A percentile compares a stretch with the other conserved stretches of the same genome.
Evolutionary conservation across 768 basidiomycete species (phyloP).

Genomic region (Podaxis sp.): DNA sequence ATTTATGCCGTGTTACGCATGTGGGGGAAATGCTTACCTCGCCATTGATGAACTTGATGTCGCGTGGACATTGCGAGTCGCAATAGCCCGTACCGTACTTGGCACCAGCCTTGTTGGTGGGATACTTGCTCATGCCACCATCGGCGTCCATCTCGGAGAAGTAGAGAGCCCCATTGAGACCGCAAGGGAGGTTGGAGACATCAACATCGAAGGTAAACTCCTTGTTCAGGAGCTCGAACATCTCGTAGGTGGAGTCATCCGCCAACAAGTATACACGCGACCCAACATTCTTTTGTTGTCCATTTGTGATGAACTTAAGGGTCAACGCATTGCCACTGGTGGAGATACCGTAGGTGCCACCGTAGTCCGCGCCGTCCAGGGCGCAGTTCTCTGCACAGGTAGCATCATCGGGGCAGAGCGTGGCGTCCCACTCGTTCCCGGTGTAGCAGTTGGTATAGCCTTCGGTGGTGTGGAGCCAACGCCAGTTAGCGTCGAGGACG

Average conservation of each 20-base stretch:
- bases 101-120: conserved; percentile 24
- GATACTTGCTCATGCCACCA: conserved; percentile 20
- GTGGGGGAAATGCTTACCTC: conserved; percentile 11
- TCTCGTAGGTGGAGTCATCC: conserved; percentile 20
- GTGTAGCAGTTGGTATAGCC: conserved; percentile 33
- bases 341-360: conserved; percentile 28
- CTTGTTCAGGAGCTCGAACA: conserved; percentile 25
- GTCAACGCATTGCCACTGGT: conserved; percentile 37
- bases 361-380: conserved; percentile 35
- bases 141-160: conserved; percentile 23
- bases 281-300: conserved; percentile 21
- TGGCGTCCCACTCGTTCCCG: conserved; percentile 25
- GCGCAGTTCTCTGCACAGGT: conserved; percentile 37
- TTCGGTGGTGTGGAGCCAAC: conserved; percentile 35
- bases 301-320: conserved; percentile 36
- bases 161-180: conserved; percentile 23
- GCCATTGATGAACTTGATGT: conserved; percentile 24
- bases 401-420: conserved; percentile 38
- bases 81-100: conserved; percentile 26
- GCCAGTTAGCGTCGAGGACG: conserved; percentile 47
- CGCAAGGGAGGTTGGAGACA: conserved; percentile 23
- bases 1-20: neutral
- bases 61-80: conserved; percentile 24
- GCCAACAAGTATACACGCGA: conserved; percentile 23
- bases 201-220: conserved; percentile 25